These are phyloP conservation scores for Phlebopus sp. DNA, from an alignment of 1,284 basidiomycete genomes.

Conservation along the genomic window DNA sequence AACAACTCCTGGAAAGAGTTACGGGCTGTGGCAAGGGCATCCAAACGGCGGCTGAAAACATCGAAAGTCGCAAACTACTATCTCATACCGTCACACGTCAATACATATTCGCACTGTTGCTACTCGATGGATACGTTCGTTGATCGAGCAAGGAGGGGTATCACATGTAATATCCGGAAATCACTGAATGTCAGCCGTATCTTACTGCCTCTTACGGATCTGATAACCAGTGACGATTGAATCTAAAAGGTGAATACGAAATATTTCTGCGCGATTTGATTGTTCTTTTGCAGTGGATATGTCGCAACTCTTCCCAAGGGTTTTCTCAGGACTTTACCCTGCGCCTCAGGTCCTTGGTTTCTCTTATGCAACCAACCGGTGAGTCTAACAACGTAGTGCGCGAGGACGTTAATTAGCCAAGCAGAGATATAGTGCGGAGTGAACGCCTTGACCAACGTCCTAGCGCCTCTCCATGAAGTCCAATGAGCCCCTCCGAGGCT, in stretches of 20 bases:
- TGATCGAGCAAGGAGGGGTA: slow-evolving; percentile 15
- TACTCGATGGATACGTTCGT: slow-evolving; percentile 17
- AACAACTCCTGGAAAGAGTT: slow-evolving; percentile 88
- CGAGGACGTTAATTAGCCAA: too few relatives aligned
- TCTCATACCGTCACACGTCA: slow-evolving; percentile 7
- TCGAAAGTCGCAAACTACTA: not conserved
- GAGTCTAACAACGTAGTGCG: too few relatives aligned
- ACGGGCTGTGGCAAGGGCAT: slow-evolving; percentile 88
- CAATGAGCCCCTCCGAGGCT: too few relatives aligned
- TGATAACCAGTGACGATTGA: not conserved
- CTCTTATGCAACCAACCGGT: not conserved
- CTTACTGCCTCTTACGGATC: not conserved
- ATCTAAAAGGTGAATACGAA: not conserved
- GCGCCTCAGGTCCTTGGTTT: not conserved
- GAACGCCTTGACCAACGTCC: too few relatives aligned
- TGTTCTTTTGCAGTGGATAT: not conserved
- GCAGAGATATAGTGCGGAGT: too few relatives aligned
- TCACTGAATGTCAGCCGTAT: slow-evolving; percentile 8
- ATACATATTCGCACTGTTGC: slow-evolving; percentile 12
- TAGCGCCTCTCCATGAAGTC: too few relatives aligned
- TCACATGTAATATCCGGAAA: slow-evolving; percentile 19
- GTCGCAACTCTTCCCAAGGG: not conserved
- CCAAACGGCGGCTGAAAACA: slow-evolving; percentile 44
- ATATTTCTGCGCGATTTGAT: not conserved
- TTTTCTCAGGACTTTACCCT: not conserved